phyloP scores from a whole-genome alignment of 208 protist genomes.

The Leishmania guyanensis region DNA sequence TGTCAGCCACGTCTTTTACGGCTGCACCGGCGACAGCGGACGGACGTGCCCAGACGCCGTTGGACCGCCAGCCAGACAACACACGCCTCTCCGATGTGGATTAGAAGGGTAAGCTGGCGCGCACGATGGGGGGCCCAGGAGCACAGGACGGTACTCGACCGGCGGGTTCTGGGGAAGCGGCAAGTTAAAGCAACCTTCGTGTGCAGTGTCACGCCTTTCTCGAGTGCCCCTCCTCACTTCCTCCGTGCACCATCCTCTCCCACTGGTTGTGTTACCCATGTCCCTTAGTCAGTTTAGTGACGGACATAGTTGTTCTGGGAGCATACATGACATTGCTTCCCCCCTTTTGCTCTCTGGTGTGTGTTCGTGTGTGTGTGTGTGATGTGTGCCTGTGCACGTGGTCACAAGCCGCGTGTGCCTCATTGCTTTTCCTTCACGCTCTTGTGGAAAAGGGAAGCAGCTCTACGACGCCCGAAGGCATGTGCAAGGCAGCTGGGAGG shows the following conservation, averaged over 20 bases:
- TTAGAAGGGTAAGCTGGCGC: conserved; percentile 4
- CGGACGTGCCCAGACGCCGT: conserved; percentile 3
- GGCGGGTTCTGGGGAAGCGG: neutral
- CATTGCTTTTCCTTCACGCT: neutral
- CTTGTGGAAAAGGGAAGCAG: neutral
- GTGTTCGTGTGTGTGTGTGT: neutral
- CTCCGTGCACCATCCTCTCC: conserved; percentile 9
- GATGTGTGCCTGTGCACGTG: neutral
- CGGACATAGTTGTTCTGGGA: neutral
- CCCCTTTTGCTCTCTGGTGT: neutral
- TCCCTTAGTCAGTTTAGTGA: neutral
- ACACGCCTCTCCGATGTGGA: conserved; percentile 42
- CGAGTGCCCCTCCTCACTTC: neutral
- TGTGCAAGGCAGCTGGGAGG: neutral
- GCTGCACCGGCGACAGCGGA: neutral
- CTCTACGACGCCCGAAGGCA: neutral
- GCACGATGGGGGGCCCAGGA: neutral
- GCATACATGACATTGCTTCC: neutral
- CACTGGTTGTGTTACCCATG: neutral
- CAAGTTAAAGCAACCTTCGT: neutral
- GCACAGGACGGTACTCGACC: neutral
- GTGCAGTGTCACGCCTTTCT: neutral
- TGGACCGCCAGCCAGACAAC: conserved; percentile 30
- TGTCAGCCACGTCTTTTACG: neutral
- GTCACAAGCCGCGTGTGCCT: neutral